phyloP scores from a whole-genome alignment of 1,284 basidiomycete genomes.

The Xanthoconium separans region DNA sequence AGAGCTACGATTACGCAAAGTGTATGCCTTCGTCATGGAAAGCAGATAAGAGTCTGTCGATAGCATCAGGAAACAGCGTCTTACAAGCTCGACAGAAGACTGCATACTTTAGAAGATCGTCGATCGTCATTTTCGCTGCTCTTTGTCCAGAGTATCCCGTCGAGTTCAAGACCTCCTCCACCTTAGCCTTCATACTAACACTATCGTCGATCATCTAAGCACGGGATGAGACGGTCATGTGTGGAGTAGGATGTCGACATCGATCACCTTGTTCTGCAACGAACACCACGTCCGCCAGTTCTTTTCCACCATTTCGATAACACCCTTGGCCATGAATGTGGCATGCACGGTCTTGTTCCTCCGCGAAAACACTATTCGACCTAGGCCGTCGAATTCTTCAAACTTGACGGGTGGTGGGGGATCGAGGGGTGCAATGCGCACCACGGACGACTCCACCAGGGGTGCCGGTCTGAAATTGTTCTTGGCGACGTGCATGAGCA shows the following conservation, averaged over 20 bases:
- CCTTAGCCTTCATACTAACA: slow-evolving; percentile 67
- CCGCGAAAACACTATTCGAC: slow-evolving; percentile 86
- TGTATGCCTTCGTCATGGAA: slow-evolving; percentile 61
- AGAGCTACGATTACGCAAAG: slow-evolving; percentile 43
- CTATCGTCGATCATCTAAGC: slow-evolving; percentile 70
- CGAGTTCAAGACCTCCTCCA: slow-evolving; percentile 75
- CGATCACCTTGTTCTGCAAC: slow-evolving; percentile 67
- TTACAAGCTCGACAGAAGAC: background rate
- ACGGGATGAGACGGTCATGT: slow-evolving; percentile 1
- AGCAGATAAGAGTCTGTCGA: slow-evolving; percentile 52
- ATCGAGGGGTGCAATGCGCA: slow-evolving; percentile 89
- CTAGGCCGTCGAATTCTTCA: slow-evolving; percentile 97
- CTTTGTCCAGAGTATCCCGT: slow-evolving; percentile 66
- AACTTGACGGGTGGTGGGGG: slow-evolving; percentile 96
- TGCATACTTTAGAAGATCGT: slow-evolving; percentile 71
- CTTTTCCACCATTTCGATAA: slow-evolving; percentile 91
- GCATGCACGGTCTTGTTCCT: slow-evolving; percentile 91
- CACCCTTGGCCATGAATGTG: slow-evolving; percentile 90
- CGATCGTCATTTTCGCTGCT: slow-evolving; percentile 80
- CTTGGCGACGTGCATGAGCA: slow-evolving; percentile 94
- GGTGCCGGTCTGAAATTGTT: slow-evolving; percentile 98
- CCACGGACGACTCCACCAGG: slow-evolving; percentile 90
- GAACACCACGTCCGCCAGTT: slow-evolving; percentile 97
- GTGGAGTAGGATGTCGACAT: background rate
- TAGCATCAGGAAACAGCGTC: slow-evolving; percentile 1